phyloP scores from a whole-genome alignment of 371 early-diverging fungal species.

The Neoconidiobolus thromboides region DNA sequence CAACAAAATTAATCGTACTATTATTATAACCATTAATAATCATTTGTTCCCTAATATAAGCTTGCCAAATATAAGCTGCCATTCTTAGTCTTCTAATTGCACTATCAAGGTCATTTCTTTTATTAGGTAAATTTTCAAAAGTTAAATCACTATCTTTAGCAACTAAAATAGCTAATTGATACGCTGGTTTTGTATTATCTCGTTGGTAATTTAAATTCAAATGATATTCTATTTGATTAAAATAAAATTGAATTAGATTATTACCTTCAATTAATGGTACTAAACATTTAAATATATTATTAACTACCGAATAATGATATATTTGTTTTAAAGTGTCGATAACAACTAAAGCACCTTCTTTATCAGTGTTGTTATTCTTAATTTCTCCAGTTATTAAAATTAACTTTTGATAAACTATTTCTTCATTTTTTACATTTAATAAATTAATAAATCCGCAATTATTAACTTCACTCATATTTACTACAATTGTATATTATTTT shows the following conservation, averaged over 20 bases:
- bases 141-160: slow-evolving; percentile 30
- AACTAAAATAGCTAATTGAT: slow-evolving; percentile 30
- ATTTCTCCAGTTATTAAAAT: slow-evolving; percentile 33
- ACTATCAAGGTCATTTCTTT: slow-evolving; percentile 22
- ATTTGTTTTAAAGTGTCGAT: slow-evolving; percentile 24
- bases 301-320: slow-evolving; percentile 26
- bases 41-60: slow-evolving; percentile 48
- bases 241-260: slow-evolving; percentile 24
- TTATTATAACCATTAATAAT: slow-evolving; percentile 28
- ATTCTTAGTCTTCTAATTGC: slow-evolving; percentile 32
- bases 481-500: no score
- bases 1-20: slow-evolving; percentile 39
- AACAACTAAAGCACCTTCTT: slow-evolving; percentile 19
- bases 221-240: slow-evolving; percentile 9
- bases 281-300: slow-evolving; percentile 37
- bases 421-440: slow-evolving; percentile 22
- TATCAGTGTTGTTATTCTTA: slow-evolving; percentile 10
- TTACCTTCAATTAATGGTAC: slow-evolving; percentile 34
- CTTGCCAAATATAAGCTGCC: slow-evolving; percentile 54
- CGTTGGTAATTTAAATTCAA: slow-evolving; percentile 26
- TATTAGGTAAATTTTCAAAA: slow-evolving; percentile 32
- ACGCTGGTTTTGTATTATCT: slow-evolving; percentile 28
- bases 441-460: no score
- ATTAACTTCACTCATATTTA: no score
- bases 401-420: slow-evolving; percentile 32